Percentiles rank a stretch among this genome's conserved stretches.
Evolutionary conservation across 768 basidiomycete species (phyloP).

Genomic region (Trametes gibbosa): DNA sequence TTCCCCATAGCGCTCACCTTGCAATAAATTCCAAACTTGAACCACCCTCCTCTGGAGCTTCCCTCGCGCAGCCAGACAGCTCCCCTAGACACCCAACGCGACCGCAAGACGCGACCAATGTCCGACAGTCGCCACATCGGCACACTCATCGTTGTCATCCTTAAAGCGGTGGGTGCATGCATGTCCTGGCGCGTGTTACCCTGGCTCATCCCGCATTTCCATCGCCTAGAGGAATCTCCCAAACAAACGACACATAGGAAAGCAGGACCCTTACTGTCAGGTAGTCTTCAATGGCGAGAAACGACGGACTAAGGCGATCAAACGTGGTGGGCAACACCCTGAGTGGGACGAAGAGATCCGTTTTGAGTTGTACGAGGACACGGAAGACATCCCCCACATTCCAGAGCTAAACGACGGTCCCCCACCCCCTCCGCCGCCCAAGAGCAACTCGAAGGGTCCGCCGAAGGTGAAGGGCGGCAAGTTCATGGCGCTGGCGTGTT

Average conservation of each 20-base stretch:
- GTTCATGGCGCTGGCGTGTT: slow-evolving; percentile 80
- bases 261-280: slow-evolving; percentile 95
- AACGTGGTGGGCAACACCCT: slow-evolving; percentile 95
- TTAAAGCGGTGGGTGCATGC: slow-evolving; percentile 77
- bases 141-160: slow-evolving; percentile 88
- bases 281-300: slow-evolving; percentile 79
- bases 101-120: slow-evolving; percentile 32
- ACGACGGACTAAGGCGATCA: slow-evolving; percentile 88
- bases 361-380: slow-evolving; percentile 83
- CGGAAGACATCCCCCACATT: slow-evolving; percentile 38
- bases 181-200: background rate
- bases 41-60: slow-evolving; percentile 5
- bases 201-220: slow-evolving; percentile 1
- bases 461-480: slow-evolving; percentile 67
- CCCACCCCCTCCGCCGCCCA: slow-evolving; percentile 67
- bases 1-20: slow-evolving; percentile 7
- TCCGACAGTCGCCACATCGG: slow-evolving; percentile 74
- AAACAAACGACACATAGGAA: slow-evolving; percentile 89
- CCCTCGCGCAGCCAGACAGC: background rate
- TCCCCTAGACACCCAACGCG: background rate
- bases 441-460: slow-evolving; percentile 46
- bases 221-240: slow-evolving; percentile 73
- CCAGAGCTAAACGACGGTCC: slow-evolving; percentile 33
- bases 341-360: slow-evolving; percentile 99
- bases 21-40: slow-evolving; percentile 13